phyloP scores from a whole-genome alignment of 805 yeast species.

The Starmerella lactis-condensi region DNA sequence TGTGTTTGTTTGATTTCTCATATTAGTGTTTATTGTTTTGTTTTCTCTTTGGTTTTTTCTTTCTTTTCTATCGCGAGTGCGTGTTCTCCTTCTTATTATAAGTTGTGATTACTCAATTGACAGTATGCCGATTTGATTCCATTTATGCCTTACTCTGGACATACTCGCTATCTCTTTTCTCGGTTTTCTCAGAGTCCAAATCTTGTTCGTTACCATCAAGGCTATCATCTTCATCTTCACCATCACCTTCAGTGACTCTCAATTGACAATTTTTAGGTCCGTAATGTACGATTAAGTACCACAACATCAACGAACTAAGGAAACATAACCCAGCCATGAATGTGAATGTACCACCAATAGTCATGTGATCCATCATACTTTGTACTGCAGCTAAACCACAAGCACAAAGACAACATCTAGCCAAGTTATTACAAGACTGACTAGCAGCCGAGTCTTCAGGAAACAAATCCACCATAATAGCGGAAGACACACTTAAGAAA shows the following conservation, averaged over 20 bases:
- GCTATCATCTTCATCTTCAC: no score
- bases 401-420: constrained; percentile 59
- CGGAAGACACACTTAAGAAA: constrained; percentile 38
- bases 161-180: no score
- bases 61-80: no score
- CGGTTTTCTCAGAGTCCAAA: no score
- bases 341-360: constrained; percentile 60
- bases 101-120: no score
- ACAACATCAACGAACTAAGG: constrained; percentile 9
- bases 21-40: no score
- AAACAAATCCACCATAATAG: constrained; percentile 56
- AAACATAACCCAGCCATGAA: constrained; percentile 35
- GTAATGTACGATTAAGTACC: constrained; percentile 5
- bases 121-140: no score
- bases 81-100: no score
- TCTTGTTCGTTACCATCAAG: no score
- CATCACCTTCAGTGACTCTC: background rate
- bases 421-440: constrained; percentile 50
- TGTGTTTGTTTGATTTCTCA: no score
- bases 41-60: no score
- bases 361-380: constrained; percentile 38
- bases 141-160: no score
- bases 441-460: constrained; percentile 59
- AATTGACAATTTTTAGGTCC: constrained; percentile 5
- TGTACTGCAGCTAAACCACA: constrained; percentile 48